These are phyloP conservation scores for Tagetes erecta DNA, from an alignment of 129 eudicot genomes.

Conservation along the genomic window DNA sequence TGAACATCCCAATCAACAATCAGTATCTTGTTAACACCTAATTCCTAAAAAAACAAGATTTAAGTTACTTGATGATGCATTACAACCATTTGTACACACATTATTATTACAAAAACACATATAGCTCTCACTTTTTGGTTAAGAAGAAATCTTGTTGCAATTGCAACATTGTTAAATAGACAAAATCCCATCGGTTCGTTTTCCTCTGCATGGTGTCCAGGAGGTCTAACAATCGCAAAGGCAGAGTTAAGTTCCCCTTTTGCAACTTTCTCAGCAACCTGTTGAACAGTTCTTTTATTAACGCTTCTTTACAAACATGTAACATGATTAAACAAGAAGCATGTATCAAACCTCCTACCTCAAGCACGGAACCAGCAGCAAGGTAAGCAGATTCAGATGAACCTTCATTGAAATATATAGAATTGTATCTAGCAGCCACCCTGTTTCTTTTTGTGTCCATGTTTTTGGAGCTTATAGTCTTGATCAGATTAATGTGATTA, in stretches of 20 bases:
- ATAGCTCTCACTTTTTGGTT: slow-evolving; percentile 68
- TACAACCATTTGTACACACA: slow-evolving; percentile 3
- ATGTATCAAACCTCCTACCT: slow-evolving; percentile 44
- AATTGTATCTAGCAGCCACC: slow-evolving; percentile 61
- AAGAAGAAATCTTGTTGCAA: slow-evolving; percentile 81
- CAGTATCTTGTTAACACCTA: slow-evolving; percentile 70
- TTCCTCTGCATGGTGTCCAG: slow-evolving; percentile 98
- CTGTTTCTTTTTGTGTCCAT: slow-evolving; percentile 42
- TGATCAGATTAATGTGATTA: slow-evolving; percentile 65
- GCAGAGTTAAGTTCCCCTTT: slow-evolving; percentile 86
- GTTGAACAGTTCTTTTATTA: slow-evolving; percentile 7
- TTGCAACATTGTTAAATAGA: slow-evolving; percentile 80
- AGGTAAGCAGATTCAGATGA: slow-evolving; percentile 93
- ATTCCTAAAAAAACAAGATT: slow-evolving; percentile 46
- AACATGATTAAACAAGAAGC: background rate
- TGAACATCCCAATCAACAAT: slow-evolving; percentile 99
- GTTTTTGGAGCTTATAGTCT: slow-evolving; percentile 62
- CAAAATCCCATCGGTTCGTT: slow-evolving; percentile 92
- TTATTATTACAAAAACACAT: slow-evolving; percentile 2
- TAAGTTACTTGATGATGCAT: background rate
- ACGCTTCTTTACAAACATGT: background rate
- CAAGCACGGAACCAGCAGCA: slow-evolving; percentile 91
- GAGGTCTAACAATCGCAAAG: slow-evolving; percentile 97
- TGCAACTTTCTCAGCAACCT: slow-evolving; percentile 90
- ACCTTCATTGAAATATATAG: slow-evolving; percentile 86